Evolutionary conservation across 768 basidiomycete species (phyloP).

Genomic region (Cyclocybe aegerita): DNA sequence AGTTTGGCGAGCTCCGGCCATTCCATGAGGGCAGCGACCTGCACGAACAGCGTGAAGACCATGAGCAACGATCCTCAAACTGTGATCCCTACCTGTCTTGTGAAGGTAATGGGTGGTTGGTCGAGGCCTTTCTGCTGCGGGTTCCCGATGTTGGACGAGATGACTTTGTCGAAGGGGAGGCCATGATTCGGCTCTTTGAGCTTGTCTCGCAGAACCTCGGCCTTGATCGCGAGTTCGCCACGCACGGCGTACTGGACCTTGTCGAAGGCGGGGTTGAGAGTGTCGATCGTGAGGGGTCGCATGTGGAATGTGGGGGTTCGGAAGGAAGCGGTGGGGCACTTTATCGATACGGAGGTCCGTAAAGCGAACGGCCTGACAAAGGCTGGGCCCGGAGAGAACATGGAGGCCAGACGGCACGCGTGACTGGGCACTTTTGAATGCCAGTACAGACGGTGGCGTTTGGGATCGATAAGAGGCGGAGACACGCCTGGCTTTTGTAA

Average conservation of each 20-base stretch:
- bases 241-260: conserved; percentile 97
- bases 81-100: conserved; percentile 73
- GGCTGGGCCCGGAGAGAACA: conserved; percentile 15
- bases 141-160: conserved; percentile 96
- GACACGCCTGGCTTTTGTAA: no score
- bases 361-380: conserved; percentile 6
- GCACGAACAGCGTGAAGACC: neutral
- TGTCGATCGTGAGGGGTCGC: conserved; percentile 61
- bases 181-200: conserved; percentile 57
- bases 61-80: neutral
- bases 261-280: conserved; percentile 81
- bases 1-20: conserved; percentile 83
- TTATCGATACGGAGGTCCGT: conserved; percentile 16
- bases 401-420: neutral
- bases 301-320: conserved; percentile 29
- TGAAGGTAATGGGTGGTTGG: conserved; percentile 90
- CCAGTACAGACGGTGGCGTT: no score
- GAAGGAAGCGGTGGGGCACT: conserved; percentile 1
- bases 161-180: conserved; percentile 86
- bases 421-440: neutral
- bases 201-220: conserved; percentile 75
- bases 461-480: no score
- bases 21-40: conserved; percentile 91
- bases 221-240: conserved; percentile 94
- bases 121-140: conserved; percentile 95